These are phyloP conservation scores for Penicillium diatomitis DNA, from an alignment of 495 filamentous ascomycete species.

Conservation along the genomic window DNA sequence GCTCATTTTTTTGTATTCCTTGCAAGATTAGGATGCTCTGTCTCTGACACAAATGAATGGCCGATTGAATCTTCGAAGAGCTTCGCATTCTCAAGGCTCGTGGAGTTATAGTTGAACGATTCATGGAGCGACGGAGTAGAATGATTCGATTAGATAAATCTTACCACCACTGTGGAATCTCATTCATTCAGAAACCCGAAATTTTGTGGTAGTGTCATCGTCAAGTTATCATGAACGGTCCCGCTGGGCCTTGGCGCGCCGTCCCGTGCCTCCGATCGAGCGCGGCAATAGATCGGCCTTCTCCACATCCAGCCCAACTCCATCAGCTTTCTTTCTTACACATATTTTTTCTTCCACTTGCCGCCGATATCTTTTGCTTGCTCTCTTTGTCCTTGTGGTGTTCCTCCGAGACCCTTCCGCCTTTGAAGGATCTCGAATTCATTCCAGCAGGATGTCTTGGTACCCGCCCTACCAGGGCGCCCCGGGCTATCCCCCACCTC, in stretches of 20 bases:
- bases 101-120: too few relatives aligned
- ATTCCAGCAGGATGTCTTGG: slow-evolving; percentile 36
- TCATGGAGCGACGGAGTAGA: too few relatives aligned
- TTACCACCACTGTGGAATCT: too few relatives aligned
- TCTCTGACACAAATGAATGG: too few relatives aligned
- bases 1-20: too few relatives aligned
- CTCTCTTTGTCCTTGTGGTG: too few relatives aligned
- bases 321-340: slow-evolving; percentile 1
- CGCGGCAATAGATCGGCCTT: slow-evolving; percentile 13
- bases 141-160: too few relatives aligned
- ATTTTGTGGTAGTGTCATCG: background rate
- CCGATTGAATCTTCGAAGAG: too few relatives aligned
- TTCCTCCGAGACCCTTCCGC: background rate
- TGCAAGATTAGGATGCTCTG: too few relatives aligned
- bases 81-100: too few relatives aligned
- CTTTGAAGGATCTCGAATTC: background rate
- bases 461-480: slow-evolving; percentile 40
- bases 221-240: too few relatives aligned
- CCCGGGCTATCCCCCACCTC: slow-evolving; percentile 43
- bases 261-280: slow-evolving; percentile 17
- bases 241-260: slow-evolving; percentile 3
- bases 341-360: background rate
- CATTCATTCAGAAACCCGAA: too few relatives aligned
- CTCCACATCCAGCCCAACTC: slow-evolving; percentile 10
- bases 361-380: background rate